A percentile compares a stretch with the other conserved stretches of the same genome.
Conservation (phyloP, 176 grass and related monocot species). For the Themeda triandra region DNA sequence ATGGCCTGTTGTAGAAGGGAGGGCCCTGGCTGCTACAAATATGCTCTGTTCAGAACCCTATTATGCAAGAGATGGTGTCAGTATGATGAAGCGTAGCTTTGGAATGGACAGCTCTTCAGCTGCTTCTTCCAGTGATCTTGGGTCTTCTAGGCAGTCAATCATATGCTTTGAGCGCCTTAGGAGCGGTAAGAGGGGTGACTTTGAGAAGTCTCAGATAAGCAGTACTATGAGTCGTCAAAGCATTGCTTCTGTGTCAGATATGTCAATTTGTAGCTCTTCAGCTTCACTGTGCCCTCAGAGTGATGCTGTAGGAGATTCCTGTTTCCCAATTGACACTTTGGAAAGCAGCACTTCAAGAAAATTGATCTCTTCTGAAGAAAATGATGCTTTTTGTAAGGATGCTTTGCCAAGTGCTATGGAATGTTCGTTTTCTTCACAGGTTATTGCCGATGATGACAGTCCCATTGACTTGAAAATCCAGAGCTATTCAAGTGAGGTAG, state of each 20-base stretch:
- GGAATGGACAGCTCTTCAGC: slow-evolving; percentile 65
- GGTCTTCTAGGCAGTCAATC: slow-evolving; percentile 60
- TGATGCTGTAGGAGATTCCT: slow-evolving; percentile 42
- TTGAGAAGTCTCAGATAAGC: slow-evolving; percentile 42
- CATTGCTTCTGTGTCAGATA: slow-evolving; percentile 72
- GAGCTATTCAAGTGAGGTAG: slow-evolving; percentile 13
- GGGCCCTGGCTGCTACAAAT: slow-evolving; percentile 43
- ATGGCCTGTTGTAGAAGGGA: slow-evolving; percentile 59
- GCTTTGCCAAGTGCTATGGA: slow-evolving; percentile 34
- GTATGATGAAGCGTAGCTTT: slow-evolving; percentile 67
- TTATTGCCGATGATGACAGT: slow-evolving; percentile 37
- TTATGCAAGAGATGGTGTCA: slow-evolving; percentile 62
- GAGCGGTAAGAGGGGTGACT: slow-evolving; percentile 52
- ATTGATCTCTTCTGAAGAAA: slow-evolving; percentile 1
- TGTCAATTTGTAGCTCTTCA: slow-evolving; percentile 60
- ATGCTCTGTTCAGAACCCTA: slow-evolving; percentile 69
- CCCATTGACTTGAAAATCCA: slow-evolving; percentile 24
- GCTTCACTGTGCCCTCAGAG: slow-evolving; percentile 42
- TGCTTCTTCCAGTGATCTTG: slow-evolving; percentile 82
- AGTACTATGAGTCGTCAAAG: slow-evolving; percentile 55
- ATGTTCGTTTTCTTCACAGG: slow-evolving; percentile 16
- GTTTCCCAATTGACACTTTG: slow-evolving; percentile 29
- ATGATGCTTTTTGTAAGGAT: slow-evolving; percentile 34
- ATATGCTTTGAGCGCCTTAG: slow-evolving; percentile 42
- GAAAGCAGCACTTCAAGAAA: slow-evolving; percentile 44